These are phyloP conservation scores for Syncephalis plumigaleata DNA, from an alignment of 371 early-diverging fungal genomes.

Conservation along the genomic window DNA sequence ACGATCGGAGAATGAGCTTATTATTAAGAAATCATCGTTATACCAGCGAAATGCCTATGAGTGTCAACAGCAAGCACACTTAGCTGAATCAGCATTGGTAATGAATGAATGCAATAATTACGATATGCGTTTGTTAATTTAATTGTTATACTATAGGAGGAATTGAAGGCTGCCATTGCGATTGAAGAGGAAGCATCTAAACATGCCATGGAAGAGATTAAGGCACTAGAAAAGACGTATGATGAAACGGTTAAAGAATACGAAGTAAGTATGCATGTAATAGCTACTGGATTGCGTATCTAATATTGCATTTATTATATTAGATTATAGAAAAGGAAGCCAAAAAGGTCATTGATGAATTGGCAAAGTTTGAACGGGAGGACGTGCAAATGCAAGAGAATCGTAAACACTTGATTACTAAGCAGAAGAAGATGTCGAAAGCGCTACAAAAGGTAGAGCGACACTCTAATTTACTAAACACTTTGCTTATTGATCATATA, in stretches of 20 bases:
- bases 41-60: conserved; percentile 26
- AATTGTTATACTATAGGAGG: conserved; percentile 12
- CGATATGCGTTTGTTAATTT: neutral
- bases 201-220: conserved; percentile 30
- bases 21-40: conserved; percentile 47
- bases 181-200: conserved; percentile 35
- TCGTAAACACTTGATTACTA: conserved; percentile 53
- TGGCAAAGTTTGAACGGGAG: conserved; percentile 56
- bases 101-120: neutral
- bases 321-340: conserved; percentile 21
- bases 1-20: conserved; percentile 59
- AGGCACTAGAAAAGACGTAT: conserved; percentile 32
- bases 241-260: conserved; percentile 34
- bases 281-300: too few species aligned
- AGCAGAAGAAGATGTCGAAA: conserved; percentile 47
- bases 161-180: conserved; percentile 26
- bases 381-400: conserved; percentile 62
- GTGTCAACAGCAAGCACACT: neutral
- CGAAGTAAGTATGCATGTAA: conserved; percentile 24
- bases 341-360: conserved; percentile 29
- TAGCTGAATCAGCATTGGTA: neutral
- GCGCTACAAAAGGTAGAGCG: conserved; percentile 36
- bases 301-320: too few species aligned
- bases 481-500: too few species aligned
- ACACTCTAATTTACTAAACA: neutral